Evolutionary conservation across 2,329 filamentous ascomycete genomes (phyloP), one percentile per base, ranked within the genome.

Genomic region (Escovopsis weberi): DNA sequence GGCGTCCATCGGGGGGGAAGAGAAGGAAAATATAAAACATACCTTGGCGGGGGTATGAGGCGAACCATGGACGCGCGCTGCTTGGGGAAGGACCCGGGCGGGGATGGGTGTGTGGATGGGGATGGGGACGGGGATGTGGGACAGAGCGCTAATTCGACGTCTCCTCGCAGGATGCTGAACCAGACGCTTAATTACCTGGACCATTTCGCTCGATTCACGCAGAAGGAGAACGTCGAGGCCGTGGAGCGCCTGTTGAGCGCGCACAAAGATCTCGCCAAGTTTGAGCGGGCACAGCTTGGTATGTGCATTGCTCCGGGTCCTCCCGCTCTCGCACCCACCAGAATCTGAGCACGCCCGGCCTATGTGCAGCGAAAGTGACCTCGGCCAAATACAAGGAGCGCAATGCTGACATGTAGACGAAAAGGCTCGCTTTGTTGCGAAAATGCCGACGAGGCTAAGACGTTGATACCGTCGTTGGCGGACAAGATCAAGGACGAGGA

Each of bases 151-250:
- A 32, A 32, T 32, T 11, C 4, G 28, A 32, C 28, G 3, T 32
- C 39, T 33, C 10, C 28, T 15, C 33, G 12, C 43, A 83, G 78
- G 56, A 87, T 88, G 61, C 73, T 94, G 44, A 79, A 77, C 48
- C 88, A 94, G 62, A 95, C 89, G 26, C 74, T 87, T 50, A 85
- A 88, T 57, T 96, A 98, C 64, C 78, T 96, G 42, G 87, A 94
- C 55, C 80, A 87, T 48, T 98, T 98, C 64, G 83, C 88, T 15
- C 84, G 91, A 33, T 96, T 96, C 74, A 94, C 94, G 67, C 80
- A 88, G 55, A 87, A 89, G 61, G 85, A 94, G 61, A 91, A 91
- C 51, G 84, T 94, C 57, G 85, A 94, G 65, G 85, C 86, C n/a
- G 86, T 96, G 30, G 87, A 94, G 64, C 78, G 85, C 46, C 69